Evolutionary conservation across 2,329 filamentous ascomycete genomes (phyloP), one percentile per base, ranked within the genome.

Genomic region (Ceratocystiopsis minuta): DNA sequence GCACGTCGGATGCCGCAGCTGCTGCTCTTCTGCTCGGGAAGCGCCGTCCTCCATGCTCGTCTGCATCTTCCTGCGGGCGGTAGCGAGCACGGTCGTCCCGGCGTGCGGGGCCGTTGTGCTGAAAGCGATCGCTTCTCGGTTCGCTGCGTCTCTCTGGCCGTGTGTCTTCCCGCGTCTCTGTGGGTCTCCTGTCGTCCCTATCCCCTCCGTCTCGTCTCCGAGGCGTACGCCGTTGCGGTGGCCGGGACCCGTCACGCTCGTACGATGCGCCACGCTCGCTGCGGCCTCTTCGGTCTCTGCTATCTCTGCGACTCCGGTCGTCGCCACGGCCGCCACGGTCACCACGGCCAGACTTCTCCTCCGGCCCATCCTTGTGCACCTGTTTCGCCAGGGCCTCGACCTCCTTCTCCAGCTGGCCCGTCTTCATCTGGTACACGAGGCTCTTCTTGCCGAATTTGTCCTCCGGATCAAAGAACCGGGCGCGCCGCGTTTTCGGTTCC

Each of bases 391-490:
- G 38, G 11, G 36, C 44, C 38, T 54, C 53, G 17, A 58, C 12
- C 18, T 58, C 51, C 3, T 60, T 55, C 38, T 57, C 54, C 28
- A 67, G 47, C 16, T 53, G 46, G 3, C 66, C 69, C 41, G 63
- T 59, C 50, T 70, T 71, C 45, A 70, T 52, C 50, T 67, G 59
- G 42, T 70, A 73, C 2, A 75, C 70, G 15, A 72, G 46, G 48
- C 72, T 76, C 37, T 57, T 63, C 55, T 70, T 71, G 16, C 70
- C 72, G 51, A 72, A 72, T 1, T 52, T 46, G 16, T 55, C 60
- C 2, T 63, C 56, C 0, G 66, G 63, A 45, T 75, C 64, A 39
- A 66, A 56, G 51, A 76, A 75, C 6, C 71, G 62, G 32, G 66
- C 63, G 38, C 60, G 57, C 36, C 71, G 62, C 6, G 69, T 63